These are phyloP conservation scores for Paragyromitra xinjiangensis DNA, from an alignment of 495 filamentous ascomycete species.

Conservation along the genomic window DNA sequence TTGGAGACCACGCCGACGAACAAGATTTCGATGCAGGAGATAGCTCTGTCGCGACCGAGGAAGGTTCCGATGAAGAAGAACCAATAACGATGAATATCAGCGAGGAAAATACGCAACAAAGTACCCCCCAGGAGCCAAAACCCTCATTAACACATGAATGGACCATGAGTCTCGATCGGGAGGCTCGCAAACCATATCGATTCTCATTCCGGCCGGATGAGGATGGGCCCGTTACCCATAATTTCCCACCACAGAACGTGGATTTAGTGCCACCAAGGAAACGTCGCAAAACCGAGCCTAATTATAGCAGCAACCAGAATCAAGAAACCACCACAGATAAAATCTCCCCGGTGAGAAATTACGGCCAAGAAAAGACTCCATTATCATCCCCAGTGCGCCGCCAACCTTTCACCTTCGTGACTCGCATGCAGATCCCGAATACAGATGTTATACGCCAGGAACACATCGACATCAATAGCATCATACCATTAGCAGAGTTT, in stretches of 20 bases:
- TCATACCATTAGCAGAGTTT: not conserved
- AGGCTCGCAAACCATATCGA: not conserved
- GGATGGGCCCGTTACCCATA: not conserved
- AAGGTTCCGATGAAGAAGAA: not conserved
- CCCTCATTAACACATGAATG: too few relatives aligned
- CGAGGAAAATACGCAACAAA: not conserved
- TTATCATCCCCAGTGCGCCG: not conserved
- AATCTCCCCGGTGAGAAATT: not conserved
- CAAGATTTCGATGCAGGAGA: not conserved
- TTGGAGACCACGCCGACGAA: not conserved
- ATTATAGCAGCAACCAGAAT: not conserved
- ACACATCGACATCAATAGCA: not conserved
- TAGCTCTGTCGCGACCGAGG: not conserved
- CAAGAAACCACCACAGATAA: not conserved
- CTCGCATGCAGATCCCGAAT: slow-evolving; percentile 7
- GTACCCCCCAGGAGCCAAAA: not conserved
- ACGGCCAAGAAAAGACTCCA: not conserved
- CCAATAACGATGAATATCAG: not conserved
- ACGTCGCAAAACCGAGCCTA: not conserved
- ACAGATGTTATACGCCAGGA: slow-evolving; percentile 16
- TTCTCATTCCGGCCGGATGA: not conserved
- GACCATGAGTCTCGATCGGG: too few relatives aligned
- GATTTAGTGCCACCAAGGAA: not conserved
- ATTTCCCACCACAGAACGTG: not conserved
- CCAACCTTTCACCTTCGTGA: slow-evolving; percentile 3